Evolutionary conservation across 1,284 basidiomycete genomes (phyloP), one percentile per base, ranked within the genome.

Genomic region (Heterobasidion parviporum): DNA sequence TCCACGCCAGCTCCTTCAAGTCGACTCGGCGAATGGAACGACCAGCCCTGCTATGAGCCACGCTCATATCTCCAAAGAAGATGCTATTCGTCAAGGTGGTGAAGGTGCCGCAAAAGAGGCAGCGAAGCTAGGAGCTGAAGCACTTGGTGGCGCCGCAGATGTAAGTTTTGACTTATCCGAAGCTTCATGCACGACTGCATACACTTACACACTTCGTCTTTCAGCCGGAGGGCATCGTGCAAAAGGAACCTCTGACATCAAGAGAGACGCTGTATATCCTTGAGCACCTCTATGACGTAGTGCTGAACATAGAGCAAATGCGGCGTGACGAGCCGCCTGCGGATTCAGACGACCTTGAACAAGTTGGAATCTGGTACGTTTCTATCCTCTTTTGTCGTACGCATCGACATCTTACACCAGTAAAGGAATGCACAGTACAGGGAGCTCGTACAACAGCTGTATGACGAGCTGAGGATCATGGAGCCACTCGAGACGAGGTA

Each of bases 1-100:
- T n/a, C 97, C 96, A 26, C 83, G 95, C 49, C 96, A 97, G 62
- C 83, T 99, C 46, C 79, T 99, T 5, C 94, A 98, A 70, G 90
- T 99, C 35, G 86, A 89, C 53, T 66, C 74, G 44, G 67, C 68
- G 36, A 74, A 66, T 49, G 70, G 78, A 33, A 69, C 76, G 4
- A 66, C 73, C 1, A 78, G 79, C 3, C 80, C 85, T 2, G 77
- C 78, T 0, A 62, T 79, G 26, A 76, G 80, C 18, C 81, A 82
- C 52, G 74, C 77, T 1, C 78, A 82, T 63, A 81, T 82, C 43
- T 78, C 81, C 45, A 85, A 80, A 67, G 75, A 80, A 34, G 78
- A 81, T 54, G 66, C 67, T 20, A 70, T 72, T 16, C 62, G 69
- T 48, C 64, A 67, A 54, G 62, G 72, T 47, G 74, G 74, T 41